Base-by-base conservation (phyloP, 805 yeast genomes). In the Candida vartiovaarae region DNA sequence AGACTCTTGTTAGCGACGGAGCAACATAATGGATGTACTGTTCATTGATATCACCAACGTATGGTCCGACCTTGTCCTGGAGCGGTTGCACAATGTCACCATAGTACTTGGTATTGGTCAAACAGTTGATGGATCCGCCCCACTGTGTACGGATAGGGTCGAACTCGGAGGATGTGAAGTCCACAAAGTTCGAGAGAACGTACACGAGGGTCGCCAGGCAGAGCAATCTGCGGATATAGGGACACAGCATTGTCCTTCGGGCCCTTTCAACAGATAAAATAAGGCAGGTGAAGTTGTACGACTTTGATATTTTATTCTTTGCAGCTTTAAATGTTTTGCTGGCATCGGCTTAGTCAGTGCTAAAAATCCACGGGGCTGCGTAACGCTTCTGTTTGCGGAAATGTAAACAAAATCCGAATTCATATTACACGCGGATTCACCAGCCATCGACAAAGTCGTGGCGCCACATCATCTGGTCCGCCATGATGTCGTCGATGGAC, bases 91-190 rank as follows among this genome's bases (percentile, higher is more conserved):
- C 41, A 40, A 54, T 52, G 6, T 45, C 51, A 15, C 43, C 50
- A 34, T 55, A 57, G 46, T 50, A 51, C 40, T 44, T 38, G 41
- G 42, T 40, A 8, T 44, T 43, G 8, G 44, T 32, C 42, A 44
- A 34, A 41, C 42, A 41, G 28, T 39, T 43, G 9, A 42, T 33
- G 4, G 50, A 39, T 15, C 34, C 31, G 32, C 40, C 41, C 45
- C 48, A 44, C 29, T 51, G 56, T 8, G 47, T 40, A 20, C 50
- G 53, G 3, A 57, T 34, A 3, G 60, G 56, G 26, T 50, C 55
- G 31, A 55, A 54, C 25, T 56, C 54, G 2, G 42, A 27, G 4
- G 60, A 33, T 2, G 48, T 37, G 36, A 52, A 55, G 47, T 57
- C 60, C 24, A 57, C 54, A 3, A 52, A 36, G 10, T 41, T 38